A percentile compares a stretch with the other conserved stretches of the same genome.
Conservation (phyloP, 129 eudicot genomes). For the Helianthus annuus region HanXRQr2.0-SUNRISE NC_035438.2:53145153-53145652, state of each 20-base stretch:
- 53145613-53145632: slow-evolving; percentile 15
- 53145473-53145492: background rate
- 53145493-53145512: background rate
- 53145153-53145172: background rate
- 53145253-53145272: background rate
- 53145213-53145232: background rate
- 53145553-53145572: background rate
- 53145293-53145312: no score
- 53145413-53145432: background rate
- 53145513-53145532: background rate
- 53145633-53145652: background rate
- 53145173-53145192: background rate
- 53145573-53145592: slow-evolving; percentile 20
- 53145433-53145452: background rate
- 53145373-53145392: background rate
- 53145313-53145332: no score
- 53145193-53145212: no score
- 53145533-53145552: background rate
- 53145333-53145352: no score
- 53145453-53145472: background rate
- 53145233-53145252: background rate
- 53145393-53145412: no score
- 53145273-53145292: background rate
- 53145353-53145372: background rate
- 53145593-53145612: slow-evolving; percentile 11